Evolutionary conservation across 2,329 filamentous ascomycete species (phyloP), one percentile per base, ranked within the genome.

Genomic region (Trichoderma sp.): DNA sequence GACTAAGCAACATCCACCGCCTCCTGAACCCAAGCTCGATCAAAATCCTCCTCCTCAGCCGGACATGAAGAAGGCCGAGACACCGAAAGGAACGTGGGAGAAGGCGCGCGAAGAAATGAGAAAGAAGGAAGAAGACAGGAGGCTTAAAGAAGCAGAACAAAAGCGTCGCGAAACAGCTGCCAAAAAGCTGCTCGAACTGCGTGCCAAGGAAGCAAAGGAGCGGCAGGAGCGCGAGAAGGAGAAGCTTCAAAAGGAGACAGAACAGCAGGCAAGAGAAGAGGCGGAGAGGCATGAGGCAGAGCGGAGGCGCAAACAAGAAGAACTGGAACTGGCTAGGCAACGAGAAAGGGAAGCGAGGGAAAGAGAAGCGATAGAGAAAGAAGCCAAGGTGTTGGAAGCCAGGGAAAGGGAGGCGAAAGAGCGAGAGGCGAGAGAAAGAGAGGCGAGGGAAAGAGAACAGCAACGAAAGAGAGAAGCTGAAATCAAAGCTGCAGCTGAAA

Each of bases 41-140:
- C 60, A 51, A 8, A 66, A 66, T 4, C 5, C 30, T 3, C 9
- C 66, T 7, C 53, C 56, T 43, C 66, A 36, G 15, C 15, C 66
- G 15, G 71, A 70, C 4, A 28, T 14, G 24, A 65, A 70, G 61
- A 71, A 71, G 34, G 15, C 69, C 6, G 69, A 71, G 14, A 65
- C 69, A 12, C 69, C 69, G 30, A 71, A 71, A 53, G 71, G 84
- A 9, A 84, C 88, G 0, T 92, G 91, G 91, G 90, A 92, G 75
- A 91, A 89, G 78, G 91, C 90, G 4, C 84, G 90, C 69, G 91
- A 93, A 77, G 90, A 92, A 75, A 91, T 87, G 24, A 84, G 87
- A 57, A 87, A 84, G 72, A 86, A 86, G 70, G 90, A 91, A 75
- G 90, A 91, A 74, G 89, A 92, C 74, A 88, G 89, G 12, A 90